These are phyloP conservation scores for Nicotiana benthamiana DNA, from an alignment of 257 asterid genomes.

Conservation along the genomic window DNA sequence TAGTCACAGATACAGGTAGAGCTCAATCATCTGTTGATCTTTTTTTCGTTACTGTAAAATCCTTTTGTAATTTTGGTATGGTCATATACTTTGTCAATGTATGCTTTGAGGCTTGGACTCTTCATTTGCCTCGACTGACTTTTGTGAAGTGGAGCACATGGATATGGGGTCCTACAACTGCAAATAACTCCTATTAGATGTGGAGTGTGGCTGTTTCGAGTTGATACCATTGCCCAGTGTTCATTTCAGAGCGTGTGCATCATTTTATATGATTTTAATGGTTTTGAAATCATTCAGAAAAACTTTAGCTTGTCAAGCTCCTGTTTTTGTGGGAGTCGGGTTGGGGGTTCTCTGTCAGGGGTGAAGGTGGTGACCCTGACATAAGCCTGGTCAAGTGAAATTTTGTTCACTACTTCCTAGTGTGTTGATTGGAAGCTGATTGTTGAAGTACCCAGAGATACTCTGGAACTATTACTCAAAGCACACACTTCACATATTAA, in stretches of 20 bases:
- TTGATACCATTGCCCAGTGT: neutral
- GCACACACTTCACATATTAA: constrained; percentile 27
- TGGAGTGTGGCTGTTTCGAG: neutral
- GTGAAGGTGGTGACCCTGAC: neutral
- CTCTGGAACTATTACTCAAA: neutral
- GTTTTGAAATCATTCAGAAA: neutral
- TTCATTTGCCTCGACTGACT: neutral
- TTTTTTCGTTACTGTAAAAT: neutral
- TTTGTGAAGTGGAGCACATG: neutral
- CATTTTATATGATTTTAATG: neutral
- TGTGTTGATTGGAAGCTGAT: constrained; percentile 49
- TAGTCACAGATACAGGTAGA: constrained; percentile 70
- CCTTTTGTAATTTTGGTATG: no score
- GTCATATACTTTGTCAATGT: neutral
- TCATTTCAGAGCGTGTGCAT: neutral
- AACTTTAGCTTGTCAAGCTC: neutral
- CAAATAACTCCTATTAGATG: neutral
- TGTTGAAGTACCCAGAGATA: constrained; percentile 3
- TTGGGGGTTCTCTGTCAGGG: neutral
- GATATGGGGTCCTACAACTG: neutral
- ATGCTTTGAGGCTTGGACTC: neutral
- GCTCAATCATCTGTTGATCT: neutral
- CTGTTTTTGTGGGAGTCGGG: neutral
- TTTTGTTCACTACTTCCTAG: neutral
- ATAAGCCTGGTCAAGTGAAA: neutral